Base-by-base conservation (phyloP, 2,329 filamentous ascomycete species). In the Ophiostoma novo-ulmi region DNA sequence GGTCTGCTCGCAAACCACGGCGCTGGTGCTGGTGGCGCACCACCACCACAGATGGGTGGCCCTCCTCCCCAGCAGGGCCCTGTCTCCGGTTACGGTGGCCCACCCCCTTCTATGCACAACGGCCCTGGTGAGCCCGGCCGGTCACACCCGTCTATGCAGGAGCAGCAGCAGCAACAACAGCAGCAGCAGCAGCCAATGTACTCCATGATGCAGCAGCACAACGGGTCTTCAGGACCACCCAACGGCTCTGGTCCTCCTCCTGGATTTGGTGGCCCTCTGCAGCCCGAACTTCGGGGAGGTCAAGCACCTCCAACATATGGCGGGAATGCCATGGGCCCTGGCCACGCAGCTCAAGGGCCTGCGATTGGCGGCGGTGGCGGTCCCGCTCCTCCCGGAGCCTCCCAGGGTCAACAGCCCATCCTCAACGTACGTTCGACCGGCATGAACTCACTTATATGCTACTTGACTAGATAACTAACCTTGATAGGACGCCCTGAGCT, bases 401-500 rank as follows among this genome's bases (percentile, higher is more conserved):
- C 77, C 86, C 88, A 93, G 79, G 91, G 91, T 52, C 92, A 94
- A 79, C 92, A 95, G 78, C 92, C 92, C 5, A 96, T 96, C 75
- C 81, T 96, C 69, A 91, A 91, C 78, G 87, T 88, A 80, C 81
- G 86, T 80, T 68, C 13, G 35, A 36, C 36, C 4, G n/a, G 13
- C 3, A 22, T 26, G 35, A 14, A 14, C 4, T 11, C 58, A 17
- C n/a, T 17, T 63, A 17, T 17, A 52, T 6, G 44, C 44, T 52
- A 2, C 22, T 3, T 5, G 26, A 1, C 58, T 52, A 35, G 58
- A 58, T 22, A 35, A 35, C 58, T 63, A 63, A 63, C 58, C 58
- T 17, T 20, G 1, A 38, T 44, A 87, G 84, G 83, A 88, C 77
- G 95, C 95, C 41, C 85, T 99, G 64, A 97, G 93, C 77, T 99